Evolutionary conservation across 345 rosid genomes (phyloP).

Genomic region (Pugionium dolabratum): DNA sequence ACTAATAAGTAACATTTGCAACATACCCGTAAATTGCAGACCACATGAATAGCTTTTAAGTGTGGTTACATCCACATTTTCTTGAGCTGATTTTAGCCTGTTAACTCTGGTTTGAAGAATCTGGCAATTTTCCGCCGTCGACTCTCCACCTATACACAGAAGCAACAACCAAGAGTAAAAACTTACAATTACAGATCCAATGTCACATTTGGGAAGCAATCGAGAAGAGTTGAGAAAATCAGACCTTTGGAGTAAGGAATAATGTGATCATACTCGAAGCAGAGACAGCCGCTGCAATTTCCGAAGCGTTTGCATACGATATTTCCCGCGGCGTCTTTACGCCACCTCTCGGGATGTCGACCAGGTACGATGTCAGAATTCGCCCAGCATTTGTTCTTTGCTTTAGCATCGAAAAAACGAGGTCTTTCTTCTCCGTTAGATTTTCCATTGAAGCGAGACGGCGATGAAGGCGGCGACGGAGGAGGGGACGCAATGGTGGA

Average conservation of each 20-base stretch:
- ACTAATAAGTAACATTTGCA: not conserved
- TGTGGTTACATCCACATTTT: constrained; percentile 47
- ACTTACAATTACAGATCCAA: not conserved
- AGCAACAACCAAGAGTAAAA: not conserved
- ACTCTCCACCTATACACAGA: constrained; percentile 70
- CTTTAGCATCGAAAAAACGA: constrained; percentile 69
- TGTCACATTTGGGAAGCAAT: constrained; percentile 13
- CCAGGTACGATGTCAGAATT: constrained; percentile 73
- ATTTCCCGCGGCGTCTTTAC: constrained; percentile 88
- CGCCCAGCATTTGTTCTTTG: constrained; percentile 75
- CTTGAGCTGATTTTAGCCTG: constrained; percentile 67
- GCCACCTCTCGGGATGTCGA: constrained; percentile 97
- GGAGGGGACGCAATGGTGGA: constrained; percentile 25
- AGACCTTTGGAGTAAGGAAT: constrained; percentile 87
- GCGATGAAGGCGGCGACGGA: constrained; percentile 39
- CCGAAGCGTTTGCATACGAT: constrained; percentile 84
- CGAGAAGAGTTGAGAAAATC: not conserved
- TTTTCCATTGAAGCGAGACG: constrained; percentile 30
- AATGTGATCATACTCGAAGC: constrained; percentile 93
- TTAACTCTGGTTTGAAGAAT: constrained; percentile 90
- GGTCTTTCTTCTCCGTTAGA: constrained; percentile 56
- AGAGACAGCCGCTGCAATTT: constrained; percentile 89
- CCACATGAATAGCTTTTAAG: constrained; percentile 80
- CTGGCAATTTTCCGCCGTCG: constrained; percentile 76
- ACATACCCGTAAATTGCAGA: constrained; percentile 43